A percentile compares a stretch with the other conserved stretches of the same genome.
phyloP scores from a whole-genome alignment of 2,329 filamentous ascomycete genomes.

The Drechslerella coelobrocha region DNA sequence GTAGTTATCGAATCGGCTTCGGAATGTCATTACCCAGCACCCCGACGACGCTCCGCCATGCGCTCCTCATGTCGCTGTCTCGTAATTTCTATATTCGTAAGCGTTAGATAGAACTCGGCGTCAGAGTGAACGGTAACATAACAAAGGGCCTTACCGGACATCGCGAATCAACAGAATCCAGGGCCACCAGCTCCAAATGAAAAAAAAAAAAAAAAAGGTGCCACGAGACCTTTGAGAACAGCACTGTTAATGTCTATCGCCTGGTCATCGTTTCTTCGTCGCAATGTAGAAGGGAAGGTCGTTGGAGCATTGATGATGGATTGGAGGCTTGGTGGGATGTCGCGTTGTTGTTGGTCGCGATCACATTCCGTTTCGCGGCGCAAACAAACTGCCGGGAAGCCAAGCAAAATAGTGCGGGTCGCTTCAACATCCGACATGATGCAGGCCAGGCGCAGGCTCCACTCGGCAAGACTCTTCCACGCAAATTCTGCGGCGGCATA shows the following conservation, averaged over 20 bases:
- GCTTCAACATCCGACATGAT: constrained; percentile 12
- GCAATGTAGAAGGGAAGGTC: background rate
- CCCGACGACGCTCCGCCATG: constrained; percentile 47
- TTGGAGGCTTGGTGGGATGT: constrained; percentile 37
- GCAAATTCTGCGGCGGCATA: background rate
- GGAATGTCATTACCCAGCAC: constrained; percentile 30
- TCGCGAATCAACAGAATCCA: constrained; percentile 10
- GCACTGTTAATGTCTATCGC: constrained; percentile 8
- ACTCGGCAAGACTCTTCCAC: constrained; percentile 1
- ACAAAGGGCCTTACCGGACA: constrained; percentile 34
- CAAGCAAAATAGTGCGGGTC: constrained; percentile 22
- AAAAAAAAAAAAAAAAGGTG: background rate
- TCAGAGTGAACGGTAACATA: background rate
- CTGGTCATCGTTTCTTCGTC: constrained; percentile 8
- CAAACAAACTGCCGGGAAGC: constrained; percentile 28
- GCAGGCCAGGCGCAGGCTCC: constrained; percentile 5
- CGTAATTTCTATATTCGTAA: constrained; percentile 30
- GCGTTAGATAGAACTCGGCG: constrained; percentile 4
- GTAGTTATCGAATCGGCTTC: background rate
- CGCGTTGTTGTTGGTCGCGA: constrained; percentile 46
- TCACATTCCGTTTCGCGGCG: constrained; percentile 17
- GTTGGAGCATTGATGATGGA: constrained; percentile 13
- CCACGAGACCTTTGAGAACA: background rate
- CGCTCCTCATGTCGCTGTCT: constrained; percentile 50
- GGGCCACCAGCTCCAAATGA: background rate